Evolutionary conservation across 257 asterid species (phyloP), one percentile per base, ranked within the genome.

Genomic region (Mitragyna speciosa): DNA sequence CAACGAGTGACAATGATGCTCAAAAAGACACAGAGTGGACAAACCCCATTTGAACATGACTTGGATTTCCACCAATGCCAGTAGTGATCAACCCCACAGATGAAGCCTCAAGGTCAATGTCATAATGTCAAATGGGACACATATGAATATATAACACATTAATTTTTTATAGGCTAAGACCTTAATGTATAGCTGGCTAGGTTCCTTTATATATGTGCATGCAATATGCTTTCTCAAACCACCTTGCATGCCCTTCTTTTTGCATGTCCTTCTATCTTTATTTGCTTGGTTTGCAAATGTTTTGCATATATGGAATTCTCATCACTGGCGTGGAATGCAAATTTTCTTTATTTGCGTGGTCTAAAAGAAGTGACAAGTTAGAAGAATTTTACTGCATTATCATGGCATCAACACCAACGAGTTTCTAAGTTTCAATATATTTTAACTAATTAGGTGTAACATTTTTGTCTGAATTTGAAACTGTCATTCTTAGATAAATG

Each of bases 51-150:
- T 81, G 90, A 75, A 65, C 45, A 63, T 88, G 95, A 91, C 90
- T 87, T 89, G 95, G 95, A 91, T 81, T 89, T 88, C 92, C 93
- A 86, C 86, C 83, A 67, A 39, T 79, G 79, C 51, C 66, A 67
- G 66, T 51, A 54, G 52, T 49, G 28, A 26, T 70, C 52, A 73
- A 78, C 86, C 90, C 92, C 78, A 76, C 85, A 54, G 54, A 33
- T 78, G 61, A 24, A 61, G 78, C 39, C 39, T 51, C 5, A 51
- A 16, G 58, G 83, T 81, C 89, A 83, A 85, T 77, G 43, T 63
- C 68, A 79, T 75, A 19, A 58, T 82, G 75, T 80, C 83, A 77
- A 61, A 65, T 67, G 26, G 47, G 48, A 5, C 8, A 28, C 12
- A 22, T 30, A 12, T 2, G 5, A 2, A 1, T 76, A 67, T 36